phyloP scores from a whole-genome alignment of 169 alveolate species.

The Plasmodium coatneyi region DNA sequence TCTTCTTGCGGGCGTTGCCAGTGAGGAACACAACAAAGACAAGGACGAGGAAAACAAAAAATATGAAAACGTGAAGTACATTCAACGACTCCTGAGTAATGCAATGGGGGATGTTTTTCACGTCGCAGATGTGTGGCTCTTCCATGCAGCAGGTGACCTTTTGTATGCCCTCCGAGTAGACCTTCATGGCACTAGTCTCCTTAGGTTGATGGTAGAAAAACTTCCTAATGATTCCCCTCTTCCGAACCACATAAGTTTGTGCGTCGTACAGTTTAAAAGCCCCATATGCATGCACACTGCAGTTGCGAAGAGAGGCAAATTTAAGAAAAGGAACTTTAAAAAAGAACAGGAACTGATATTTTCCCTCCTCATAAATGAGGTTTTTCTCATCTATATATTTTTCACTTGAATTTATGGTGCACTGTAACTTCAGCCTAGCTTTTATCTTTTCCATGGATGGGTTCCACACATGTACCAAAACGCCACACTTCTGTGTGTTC shows the following conservation, averaged over 20 bases:
- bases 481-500: slow-evolving; percentile 24
- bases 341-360: slow-evolving; percentile 47
- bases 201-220: slow-evolving; percentile 19
- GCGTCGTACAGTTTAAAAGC: slow-evolving; percentile 56
- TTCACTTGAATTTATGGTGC: not conserved
- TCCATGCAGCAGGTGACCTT: slow-evolving; percentile 41
- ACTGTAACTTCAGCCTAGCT: slow-evolving; percentile 45
- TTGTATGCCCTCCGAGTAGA: slow-evolving; percentile 47
- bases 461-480: slow-evolving; percentile 43
- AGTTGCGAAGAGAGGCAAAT: slow-evolving; percentile 5
- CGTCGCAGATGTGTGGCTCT: slow-evolving; percentile 13
- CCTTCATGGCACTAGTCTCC: slow-evolving; percentile 19
- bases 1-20: not conserved
- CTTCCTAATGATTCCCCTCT: slow-evolving; percentile 7
- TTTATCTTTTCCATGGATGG: slow-evolving; percentile 45
- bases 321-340: slow-evolving; percentile 45
- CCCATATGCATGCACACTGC: slow-evolving; percentile 66
- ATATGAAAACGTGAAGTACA: not conserved
- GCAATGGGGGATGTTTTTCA: slow-evolving; percentile 34
- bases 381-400: slow-evolving; percentile 50
- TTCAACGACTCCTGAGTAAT: slow-evolving; percentile 3
- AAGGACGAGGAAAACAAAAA: not conserved
- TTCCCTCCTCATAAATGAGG: slow-evolving; percentile 36
- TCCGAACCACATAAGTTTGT: slow-evolving; percentile 23
- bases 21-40: slow-evolving; percentile 7